Conservation (phyloP, 306 rosid species). For the Acmispon strigosus region DNA sequence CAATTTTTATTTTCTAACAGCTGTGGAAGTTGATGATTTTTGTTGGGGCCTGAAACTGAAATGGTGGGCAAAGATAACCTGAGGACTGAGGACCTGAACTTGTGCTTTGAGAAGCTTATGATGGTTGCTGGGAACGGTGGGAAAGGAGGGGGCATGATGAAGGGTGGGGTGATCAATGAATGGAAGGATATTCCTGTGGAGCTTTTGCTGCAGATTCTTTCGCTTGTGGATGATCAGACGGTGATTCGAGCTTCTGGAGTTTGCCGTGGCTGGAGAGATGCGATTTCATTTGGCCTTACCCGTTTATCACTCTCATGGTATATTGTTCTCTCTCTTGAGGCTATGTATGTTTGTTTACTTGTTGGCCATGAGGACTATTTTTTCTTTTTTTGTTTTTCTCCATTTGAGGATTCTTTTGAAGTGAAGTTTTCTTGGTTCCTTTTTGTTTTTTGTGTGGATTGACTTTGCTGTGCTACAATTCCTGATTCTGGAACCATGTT, state of each 20-base stretch:
- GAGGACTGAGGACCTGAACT: constrained; percentile 60
- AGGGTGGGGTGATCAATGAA: constrained; percentile 44
- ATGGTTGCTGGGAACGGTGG: constrained; percentile 40
- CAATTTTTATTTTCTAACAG: neutral
- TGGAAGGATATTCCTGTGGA: constrained; percentile 98
- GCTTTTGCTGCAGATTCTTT: constrained; percentile 74
- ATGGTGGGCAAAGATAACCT: constrained; percentile 63
- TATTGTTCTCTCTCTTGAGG: neutral
- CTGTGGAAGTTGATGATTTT: constrained; percentile 4
- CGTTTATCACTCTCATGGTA: constrained; percentile 92
- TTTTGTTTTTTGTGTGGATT: neutral
- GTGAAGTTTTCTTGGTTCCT: neutral
- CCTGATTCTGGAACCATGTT: neutral
- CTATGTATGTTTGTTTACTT: neutral
- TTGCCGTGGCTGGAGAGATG: constrained; percentile 98
- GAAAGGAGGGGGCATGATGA: constrained; percentile 42
- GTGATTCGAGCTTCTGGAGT: constrained; percentile 71
- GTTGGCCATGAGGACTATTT: too few relatives aligned
- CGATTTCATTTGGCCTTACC: constrained; percentile 60
- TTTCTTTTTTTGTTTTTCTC: neutral
- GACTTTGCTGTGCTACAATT: constrained; percentile 8
- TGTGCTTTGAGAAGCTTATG: constrained; percentile 81
- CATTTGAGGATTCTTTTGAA: neutral
- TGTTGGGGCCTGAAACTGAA: neutral
- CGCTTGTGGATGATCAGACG: constrained; percentile 68